Conservation (phyloP, 139 green algal genomes). For the Chlamydomonas incerta region DNA sequence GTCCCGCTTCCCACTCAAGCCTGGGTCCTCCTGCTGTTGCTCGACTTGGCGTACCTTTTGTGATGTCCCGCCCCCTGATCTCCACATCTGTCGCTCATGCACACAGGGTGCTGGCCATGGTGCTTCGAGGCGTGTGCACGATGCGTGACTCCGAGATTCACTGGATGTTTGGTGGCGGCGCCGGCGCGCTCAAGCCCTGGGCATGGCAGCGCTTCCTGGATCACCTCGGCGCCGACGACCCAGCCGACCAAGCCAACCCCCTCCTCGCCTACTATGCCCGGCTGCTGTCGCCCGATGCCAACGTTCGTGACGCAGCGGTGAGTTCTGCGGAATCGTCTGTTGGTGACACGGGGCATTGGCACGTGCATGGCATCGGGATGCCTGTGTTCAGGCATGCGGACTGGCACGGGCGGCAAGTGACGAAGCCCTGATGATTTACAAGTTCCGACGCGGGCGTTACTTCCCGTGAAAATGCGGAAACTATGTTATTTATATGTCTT, state of each 20-base stretch:
- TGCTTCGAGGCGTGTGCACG: constrained; percentile 81
- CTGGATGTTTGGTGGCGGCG: constrained; percentile 77
- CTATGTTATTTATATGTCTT: constrained; percentile 40
- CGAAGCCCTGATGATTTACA: constrained; percentile 52
- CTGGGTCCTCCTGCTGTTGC: too few relatives aligned
- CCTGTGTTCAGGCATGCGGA: too few relatives aligned
- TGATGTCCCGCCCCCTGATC: too few relatives aligned
- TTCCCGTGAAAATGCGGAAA: constrained; percentile 35
- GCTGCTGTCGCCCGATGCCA: constrained; percentile 49
- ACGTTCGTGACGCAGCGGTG: constrained; percentile 50
- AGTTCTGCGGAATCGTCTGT: too few relatives aligned
- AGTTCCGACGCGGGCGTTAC: constrained; percentile 46
- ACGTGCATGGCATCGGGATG: too few relatives aligned
- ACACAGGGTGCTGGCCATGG: constrained; percentile 59
- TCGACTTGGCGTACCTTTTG: too few relatives aligned
- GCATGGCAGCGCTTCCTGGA: constrained; percentile 58
- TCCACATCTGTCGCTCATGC: too few relatives aligned
- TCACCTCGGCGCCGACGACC: constrained; percentile 44
- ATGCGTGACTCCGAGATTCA: constrained; percentile 74
- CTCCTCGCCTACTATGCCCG: constrained; percentile 61
- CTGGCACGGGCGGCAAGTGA: background rate
- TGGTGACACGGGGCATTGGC: too few relatives aligned
- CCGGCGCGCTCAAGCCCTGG: constrained; percentile 52
- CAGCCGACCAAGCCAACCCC: constrained; percentile 41
- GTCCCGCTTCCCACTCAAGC: too few relatives aligned